These are phyloP conservation scores for Scleroderma citrinum DNA, from an alignment of 768 basidiomycete genomes.

Conservation along the genomic window DNA sequence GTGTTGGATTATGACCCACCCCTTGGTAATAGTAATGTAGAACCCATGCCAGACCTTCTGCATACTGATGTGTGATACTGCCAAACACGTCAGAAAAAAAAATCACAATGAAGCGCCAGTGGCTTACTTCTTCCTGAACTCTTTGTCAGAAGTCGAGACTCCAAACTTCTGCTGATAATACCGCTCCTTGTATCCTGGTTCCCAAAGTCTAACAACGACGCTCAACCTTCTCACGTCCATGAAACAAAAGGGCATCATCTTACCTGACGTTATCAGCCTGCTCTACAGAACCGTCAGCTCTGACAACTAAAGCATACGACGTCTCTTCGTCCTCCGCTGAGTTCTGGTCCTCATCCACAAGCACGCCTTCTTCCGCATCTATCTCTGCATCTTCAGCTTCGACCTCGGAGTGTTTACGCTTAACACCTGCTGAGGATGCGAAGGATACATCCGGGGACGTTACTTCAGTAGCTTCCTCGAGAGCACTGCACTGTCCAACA, in stretches of 20 bases:
- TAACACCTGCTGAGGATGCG: constrained; percentile 26
- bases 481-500: constrained; percentile 19
- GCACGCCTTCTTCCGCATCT: constrained; percentile 21
- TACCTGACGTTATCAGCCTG: constrained; percentile 92
- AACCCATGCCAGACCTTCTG: constrained; percentile 96
- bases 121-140: constrained; percentile 69
- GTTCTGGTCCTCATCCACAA: constrained; percentile 33
- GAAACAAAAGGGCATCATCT: constrained; percentile 24
- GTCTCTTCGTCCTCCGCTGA: constrained; percentile 44
- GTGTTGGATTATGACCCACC: constrained; percentile 39
- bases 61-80: constrained; percentile 78
- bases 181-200: constrained; percentile 91
- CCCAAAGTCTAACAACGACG: constrained; percentile 66
- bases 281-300: constrained; percentile 88
- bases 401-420: constrained; percentile 42
- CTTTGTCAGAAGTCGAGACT: constrained; percentile 58
- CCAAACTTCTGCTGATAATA: constrained; percentile 95
- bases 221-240: constrained; percentile 3
- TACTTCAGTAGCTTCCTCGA: constrained; percentile 19
- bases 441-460: constrained; percentile 16
- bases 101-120: not conserved
- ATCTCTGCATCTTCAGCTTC: constrained; percentile 36
- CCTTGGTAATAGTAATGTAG: constrained; percentile 98
- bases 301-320: constrained; percentile 64
- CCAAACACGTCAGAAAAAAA: constrained; percentile 2